A percentile compares a stretch with the other conserved stretches of the same genome.
Conservation (phyloP, 768 basidiomycete genomes). For the Boletus reticuloceps region DNA sequence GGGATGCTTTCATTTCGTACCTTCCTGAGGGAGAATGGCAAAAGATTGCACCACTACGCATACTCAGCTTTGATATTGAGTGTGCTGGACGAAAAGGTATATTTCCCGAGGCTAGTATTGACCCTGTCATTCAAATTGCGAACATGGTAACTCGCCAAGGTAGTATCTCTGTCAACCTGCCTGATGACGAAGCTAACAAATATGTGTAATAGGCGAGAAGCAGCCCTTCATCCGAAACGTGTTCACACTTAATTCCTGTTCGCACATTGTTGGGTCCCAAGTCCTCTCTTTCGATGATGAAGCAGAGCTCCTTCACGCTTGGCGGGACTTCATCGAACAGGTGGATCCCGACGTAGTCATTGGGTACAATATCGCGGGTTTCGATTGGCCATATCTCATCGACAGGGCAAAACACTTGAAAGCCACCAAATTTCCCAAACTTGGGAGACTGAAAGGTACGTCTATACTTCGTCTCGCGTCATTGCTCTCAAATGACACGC, state of each 20-base stretch:
- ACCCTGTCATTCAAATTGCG: conserved; percentile 98
- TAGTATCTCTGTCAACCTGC: conserved; percentile 27
- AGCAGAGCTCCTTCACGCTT: conserved; percentile 66
- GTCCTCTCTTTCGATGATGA: conserved; percentile 84
- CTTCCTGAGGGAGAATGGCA: conserved; percentile 91
- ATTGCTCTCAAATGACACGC: conserved; percentile 2
- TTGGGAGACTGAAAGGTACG: conserved; percentile 76
- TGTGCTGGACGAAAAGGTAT: conserved; percentile 97
- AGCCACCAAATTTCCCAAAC: conserved; percentile 59
- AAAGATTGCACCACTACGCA: conserved; percentile 86
- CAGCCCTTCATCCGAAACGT: conserved; percentile 96
- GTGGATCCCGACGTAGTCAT: conserved; percentile 96
- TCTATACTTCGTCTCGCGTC: neutral
- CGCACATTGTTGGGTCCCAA: conserved; percentile 97
- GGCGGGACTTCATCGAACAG: conserved; percentile 85
- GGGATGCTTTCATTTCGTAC: conserved; percentile 85
- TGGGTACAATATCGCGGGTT: conserved; percentile 91
- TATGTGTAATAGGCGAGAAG: conserved; percentile 64
- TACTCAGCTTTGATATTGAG: conserved; percentile 98
- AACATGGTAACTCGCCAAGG: conserved; percentile 99
- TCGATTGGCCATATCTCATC: conserved; percentile 95
- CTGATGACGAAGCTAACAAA: conserved; percentile 1
- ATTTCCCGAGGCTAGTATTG: conserved; percentile 86
- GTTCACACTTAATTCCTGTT: conserved; percentile 92
- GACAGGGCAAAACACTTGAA: conserved; percentile 88